phyloP scores from a whole-genome alignment of 345 rosid species.

The Fremontodendron californicum region DNA sequence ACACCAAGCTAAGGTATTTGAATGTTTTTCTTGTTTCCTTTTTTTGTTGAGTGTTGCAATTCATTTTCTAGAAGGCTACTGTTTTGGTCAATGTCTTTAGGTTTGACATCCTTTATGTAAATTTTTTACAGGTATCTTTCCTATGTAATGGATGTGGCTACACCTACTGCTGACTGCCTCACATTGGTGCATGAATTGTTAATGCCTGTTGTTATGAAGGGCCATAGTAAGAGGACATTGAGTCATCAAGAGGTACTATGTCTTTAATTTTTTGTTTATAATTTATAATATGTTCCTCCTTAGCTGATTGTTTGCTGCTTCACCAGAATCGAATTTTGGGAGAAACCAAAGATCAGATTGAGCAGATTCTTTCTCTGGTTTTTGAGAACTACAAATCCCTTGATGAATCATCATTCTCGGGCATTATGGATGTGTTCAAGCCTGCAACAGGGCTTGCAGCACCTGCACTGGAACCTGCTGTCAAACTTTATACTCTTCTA shows the following conservation, averaged over 20 bases:
- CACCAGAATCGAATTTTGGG: conserved; percentile 83
- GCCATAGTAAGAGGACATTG: conserved; percentile 65
- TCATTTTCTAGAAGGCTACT: background rate
- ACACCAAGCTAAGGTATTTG: conserved; percentile 78
- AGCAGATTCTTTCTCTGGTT: conserved; percentile 77
- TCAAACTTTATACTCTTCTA: conserved; percentile 79
- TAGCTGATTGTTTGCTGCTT: conserved; percentile 24
- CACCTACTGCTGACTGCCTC: conserved; percentile 96
- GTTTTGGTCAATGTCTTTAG: conserved; percentile 6
- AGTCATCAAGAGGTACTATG: conserved; percentile 95
- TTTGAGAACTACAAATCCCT: conserved; percentile 91
- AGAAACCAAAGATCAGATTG: conserved; percentile 89
- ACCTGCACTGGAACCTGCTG: conserved; percentile 85
- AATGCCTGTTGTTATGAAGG: conserved; percentile 84
- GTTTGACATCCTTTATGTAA: conserved; percentile 3
- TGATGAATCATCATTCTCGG: conserved; percentile 72
- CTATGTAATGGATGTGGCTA: conserved; percentile 96
- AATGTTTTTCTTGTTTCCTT: background rate
- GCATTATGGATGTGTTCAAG: conserved; percentile 61
- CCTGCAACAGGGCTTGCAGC: conserved; percentile 83
- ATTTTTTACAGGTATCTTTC: conserved; percentile 69
- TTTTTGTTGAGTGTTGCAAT: background rate
- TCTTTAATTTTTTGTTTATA: background rate
- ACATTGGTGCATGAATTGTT: conserved; percentile 75
- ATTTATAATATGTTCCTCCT: conserved; percentile 7